These are phyloP conservation scores for Persicaria tinctoria DNA, from an alignment of 148 eudicot genomes.

Conservation along the genomic window DNA sequence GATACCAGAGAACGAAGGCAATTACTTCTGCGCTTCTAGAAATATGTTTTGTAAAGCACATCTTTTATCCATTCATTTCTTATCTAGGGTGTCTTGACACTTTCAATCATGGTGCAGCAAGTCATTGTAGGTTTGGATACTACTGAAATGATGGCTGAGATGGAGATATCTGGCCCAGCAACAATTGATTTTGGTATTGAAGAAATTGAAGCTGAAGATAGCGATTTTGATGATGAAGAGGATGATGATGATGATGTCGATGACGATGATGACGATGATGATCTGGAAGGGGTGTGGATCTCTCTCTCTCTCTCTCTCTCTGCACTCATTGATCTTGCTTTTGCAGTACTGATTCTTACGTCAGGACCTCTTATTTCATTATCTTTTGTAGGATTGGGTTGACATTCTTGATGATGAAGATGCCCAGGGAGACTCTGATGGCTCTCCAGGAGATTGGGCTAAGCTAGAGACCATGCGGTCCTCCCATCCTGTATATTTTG, in stretches of 20 bases:
- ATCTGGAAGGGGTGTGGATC: conserved; percentile 37
- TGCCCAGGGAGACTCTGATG: conserved; percentile 59
- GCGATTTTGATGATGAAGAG: conserved; percentile 47
- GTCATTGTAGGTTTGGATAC: conserved; percentile 91
- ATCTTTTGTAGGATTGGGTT: conserved; percentile 70
- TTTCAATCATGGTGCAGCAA: conserved; percentile 61
- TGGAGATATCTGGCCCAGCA: conserved; percentile 60
- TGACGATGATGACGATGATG: conserved; percentile 41
- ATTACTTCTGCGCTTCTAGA: neutral
- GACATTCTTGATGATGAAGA: conserved; percentile 67
- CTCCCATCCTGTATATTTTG: conserved; percentile 95
- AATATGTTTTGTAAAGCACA: neutral
- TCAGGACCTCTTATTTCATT: neutral
- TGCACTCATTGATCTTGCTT: conserved; percentile 6
- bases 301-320: neutral
- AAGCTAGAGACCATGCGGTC: conserved; percentile 90
- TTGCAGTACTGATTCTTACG: neutral
- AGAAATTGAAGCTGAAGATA: conserved; percentile 55
- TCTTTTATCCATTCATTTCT: neutral
- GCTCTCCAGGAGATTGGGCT: conserved; percentile 91
- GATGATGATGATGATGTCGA: conserved; percentile 46
- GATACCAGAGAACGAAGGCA: neutral
- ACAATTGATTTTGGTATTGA: conserved; percentile 45
- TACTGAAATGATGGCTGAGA: conserved; percentile 62
- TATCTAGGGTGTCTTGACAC: neutral